A percentile compares a stretch with the other conserved stretches of the same genome.
Conservation (phyloP, 1,284 basidiomycete species). For the Agaricales sp. region DNA sequence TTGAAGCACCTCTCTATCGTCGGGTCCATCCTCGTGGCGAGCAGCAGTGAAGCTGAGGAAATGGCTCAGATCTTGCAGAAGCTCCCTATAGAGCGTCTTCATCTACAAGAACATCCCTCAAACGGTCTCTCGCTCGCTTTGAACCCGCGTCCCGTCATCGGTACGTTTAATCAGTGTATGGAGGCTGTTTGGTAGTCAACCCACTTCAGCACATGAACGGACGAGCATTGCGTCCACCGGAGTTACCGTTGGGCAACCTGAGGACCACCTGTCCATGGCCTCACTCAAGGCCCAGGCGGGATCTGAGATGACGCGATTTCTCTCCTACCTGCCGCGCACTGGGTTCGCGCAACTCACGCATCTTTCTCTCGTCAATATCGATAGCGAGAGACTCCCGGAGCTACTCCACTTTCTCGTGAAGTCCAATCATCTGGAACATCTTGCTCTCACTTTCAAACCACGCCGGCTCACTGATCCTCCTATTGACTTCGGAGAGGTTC, state of each 20-base stretch:
- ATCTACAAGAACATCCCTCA: background rate
- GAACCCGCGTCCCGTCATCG: background rate
- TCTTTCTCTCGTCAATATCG: background rate
- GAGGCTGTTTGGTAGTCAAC: background rate
- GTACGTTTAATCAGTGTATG: background rate
- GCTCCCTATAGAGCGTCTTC: background rate
- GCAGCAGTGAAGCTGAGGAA: background rate
- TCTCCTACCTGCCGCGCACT: background rate
- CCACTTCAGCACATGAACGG: background rate
- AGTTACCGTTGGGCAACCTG: background rate
- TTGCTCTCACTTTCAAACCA: background rate
- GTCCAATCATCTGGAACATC: background rate
- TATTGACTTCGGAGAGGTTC: background rate
- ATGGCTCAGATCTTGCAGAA: background rate
- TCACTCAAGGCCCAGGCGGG: background rate
- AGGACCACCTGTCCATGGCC: background rate
- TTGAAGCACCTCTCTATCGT: background rate
- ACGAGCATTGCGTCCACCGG: background rate
- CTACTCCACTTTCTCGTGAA: background rate
- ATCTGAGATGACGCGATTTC: background rate
- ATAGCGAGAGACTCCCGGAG: background rate
- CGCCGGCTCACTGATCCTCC: background rate
- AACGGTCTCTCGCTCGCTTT: background rate
- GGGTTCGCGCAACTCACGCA: background rate
- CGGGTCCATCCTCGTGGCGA: background rate